Evolutionary conservation across 257 asterid species (phyloP).

Genomic region (Nicotiana tomentosiformis): DNA sequence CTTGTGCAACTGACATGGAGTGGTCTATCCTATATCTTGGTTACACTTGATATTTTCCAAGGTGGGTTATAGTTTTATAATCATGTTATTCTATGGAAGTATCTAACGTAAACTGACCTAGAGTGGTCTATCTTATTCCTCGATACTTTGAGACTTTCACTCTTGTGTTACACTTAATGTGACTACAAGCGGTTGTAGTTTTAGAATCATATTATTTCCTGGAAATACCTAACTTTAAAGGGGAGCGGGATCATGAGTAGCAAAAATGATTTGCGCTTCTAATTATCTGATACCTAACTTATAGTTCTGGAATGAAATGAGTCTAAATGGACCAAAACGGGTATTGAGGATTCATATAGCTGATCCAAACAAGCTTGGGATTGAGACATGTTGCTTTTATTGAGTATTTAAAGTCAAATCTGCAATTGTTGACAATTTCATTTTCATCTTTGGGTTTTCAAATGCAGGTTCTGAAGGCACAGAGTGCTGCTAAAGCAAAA

Average conservation of each 20-base stretch:
- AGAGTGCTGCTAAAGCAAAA: constrained; percentile 89
- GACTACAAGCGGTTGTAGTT: not conserved
- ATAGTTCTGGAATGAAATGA: not conserved
- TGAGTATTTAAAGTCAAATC: not conserved
- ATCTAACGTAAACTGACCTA: too few species aligned
- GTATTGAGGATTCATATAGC: not conserved
- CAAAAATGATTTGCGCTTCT: not conserved
- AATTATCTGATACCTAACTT: not conserved
- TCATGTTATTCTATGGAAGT: not conserved
- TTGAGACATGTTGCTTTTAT: not conserved
- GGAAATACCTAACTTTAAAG: not conserved
- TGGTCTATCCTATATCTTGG: too few species aligned
- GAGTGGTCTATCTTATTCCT: too few species aligned
- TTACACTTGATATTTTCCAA: not conserved
- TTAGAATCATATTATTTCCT: not conserved
- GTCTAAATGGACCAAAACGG: not conserved
- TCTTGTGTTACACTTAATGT: too few species aligned
- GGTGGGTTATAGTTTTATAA: not conserved
- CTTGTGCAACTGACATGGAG: not conserved
- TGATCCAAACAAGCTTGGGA: not conserved
- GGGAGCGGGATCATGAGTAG: not conserved
- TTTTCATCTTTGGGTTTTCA: not conserved
- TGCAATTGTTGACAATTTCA: not conserved
- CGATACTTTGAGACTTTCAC: too few species aligned
- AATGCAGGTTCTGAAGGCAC: constrained; percentile 79